These are phyloP conservation scores for Elaeis oleifera DNA, from an alignment of 202 grass and related monocot genomes.

Conservation along the genomic window DNA sequence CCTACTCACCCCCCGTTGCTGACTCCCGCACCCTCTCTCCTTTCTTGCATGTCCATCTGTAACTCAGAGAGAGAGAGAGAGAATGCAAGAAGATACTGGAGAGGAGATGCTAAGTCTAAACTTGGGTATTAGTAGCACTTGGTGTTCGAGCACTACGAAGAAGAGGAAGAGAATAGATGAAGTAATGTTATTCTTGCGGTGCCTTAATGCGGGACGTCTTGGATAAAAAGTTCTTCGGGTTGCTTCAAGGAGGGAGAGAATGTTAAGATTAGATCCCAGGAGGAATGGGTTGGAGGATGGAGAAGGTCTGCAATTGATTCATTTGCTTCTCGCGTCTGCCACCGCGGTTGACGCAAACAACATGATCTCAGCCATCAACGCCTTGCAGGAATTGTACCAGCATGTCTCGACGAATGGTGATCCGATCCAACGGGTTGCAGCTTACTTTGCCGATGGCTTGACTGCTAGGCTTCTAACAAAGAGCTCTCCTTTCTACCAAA, in stretches of 20 bases:
- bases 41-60: slow-evolving; percentile 1
- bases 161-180: slow-evolving; percentile 34
- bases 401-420: slow-evolving; percentile 34
- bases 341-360: slow-evolving; percentile 29
- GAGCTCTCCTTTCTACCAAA: background rate
- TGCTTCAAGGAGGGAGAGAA: slow-evolving; percentile 39
- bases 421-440: slow-evolving; percentile 50
- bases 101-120: slow-evolving; percentile 52
- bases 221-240: slow-evolving; percentile 19
- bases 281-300: background rate
- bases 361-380: slow-evolving; percentile 20
- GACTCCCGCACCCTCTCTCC: background rate
- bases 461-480: slow-evolving; percentile 24
- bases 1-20: too few species aligned
- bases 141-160: slow-evolving; percentile 18
- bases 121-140: slow-evolving; percentile 30
- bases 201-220: background rate
- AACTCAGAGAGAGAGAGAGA: slow-evolving; percentile 1
- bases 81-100: slow-evolving; percentile 8
- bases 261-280: slow-evolving; percentile 5
- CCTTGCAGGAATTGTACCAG: slow-evolving; percentile 47
- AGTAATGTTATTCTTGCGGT: slow-evolving; percentile 1
- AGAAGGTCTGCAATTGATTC: slow-evolving; percentile 29
- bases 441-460: slow-evolving; percentile 54
- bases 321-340: slow-evolving; percentile 38